Conservation (phyloP, 257 asterid genomes). For the Hygrophila difformis region DNA sequence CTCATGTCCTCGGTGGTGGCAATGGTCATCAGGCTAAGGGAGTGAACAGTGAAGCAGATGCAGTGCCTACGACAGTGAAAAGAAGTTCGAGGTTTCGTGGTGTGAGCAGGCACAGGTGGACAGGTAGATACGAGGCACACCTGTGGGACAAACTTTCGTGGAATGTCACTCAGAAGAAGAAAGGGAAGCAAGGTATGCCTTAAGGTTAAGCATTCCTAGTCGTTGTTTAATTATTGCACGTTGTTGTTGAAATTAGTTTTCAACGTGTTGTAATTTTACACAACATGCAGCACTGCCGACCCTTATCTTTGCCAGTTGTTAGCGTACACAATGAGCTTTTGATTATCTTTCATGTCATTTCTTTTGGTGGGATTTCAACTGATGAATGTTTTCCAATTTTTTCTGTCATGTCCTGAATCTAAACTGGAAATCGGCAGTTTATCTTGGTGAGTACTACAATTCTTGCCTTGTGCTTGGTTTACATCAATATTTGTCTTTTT, state of each 20-base stretch:
- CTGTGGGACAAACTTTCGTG: constrained; percentile 49
- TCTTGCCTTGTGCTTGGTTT: background rate
- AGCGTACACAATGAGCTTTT: too few species aligned
- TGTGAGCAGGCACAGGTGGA: constrained; percentile 47
- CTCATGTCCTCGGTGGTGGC: background rate
- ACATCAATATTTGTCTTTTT: too few species aligned
- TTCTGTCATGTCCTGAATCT: constrained; percentile 13
- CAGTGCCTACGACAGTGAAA: constrained; percentile 42
- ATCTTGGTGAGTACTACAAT: constrained; percentile 37
- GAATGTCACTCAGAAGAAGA: constrained; percentile 47
- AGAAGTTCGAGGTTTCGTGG: constrained; percentile 74
- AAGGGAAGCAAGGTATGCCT: constrained; percentile 40
- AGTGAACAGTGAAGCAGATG: constrained; percentile 9
- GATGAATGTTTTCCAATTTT: constrained; percentile 15
- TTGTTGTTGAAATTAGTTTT: too few species aligned
- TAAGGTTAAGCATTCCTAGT: too few species aligned
- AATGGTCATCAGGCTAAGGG: constrained; percentile 7
- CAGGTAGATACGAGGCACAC: constrained; percentile 51
- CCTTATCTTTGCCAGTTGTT: too few species aligned
- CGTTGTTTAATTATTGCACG: too few species aligned
- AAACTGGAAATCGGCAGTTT: constrained; percentile 26
- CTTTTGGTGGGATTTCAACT: constrained; percentile 6
- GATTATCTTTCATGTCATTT: background rate
- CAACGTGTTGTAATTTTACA: too few species aligned
- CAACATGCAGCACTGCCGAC: too few species aligned